A percentile compares a stretch with the other conserved stretches of the same genome.
These are phyloP conservation scores for Cladosporium halotolerans DNA, from an alignment of 2,329 filamentous ascomycete genomes.

Conservation along the genomic window DNA sequence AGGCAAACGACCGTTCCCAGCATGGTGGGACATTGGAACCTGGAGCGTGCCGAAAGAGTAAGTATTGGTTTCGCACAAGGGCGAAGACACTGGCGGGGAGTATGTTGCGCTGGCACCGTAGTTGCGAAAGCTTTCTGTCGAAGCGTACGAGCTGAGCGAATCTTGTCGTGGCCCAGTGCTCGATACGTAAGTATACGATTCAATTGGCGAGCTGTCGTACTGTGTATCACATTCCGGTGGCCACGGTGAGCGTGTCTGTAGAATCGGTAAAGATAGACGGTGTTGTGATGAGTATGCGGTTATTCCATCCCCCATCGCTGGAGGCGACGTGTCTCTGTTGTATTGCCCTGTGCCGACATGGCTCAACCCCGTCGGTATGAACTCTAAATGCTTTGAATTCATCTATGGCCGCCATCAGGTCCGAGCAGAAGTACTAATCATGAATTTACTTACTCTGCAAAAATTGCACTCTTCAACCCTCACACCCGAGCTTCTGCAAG, in stretches of 20 bases:
- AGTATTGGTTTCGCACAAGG: constrained; percentile 18
- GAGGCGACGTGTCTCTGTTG: constrained; percentile 4
- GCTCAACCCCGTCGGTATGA: background rate
- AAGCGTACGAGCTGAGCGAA: constrained; percentile 21
- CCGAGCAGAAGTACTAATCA: background rate
- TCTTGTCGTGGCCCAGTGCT: constrained; percentile 21
- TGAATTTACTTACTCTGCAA: constrained; percentile 56
- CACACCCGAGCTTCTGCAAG: constrained; percentile 69
- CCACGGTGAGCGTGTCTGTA: constrained; percentile 23
- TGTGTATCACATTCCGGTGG: constrained; percentile 21
- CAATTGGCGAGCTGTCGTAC: constrained; percentile 25
- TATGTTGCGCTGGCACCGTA: constrained; percentile 21
- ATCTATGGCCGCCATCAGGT: background rate
- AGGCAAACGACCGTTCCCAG: constrained; percentile 19
- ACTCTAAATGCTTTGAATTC: constrained; percentile 1
- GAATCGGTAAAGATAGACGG: constrained; percentile 21
- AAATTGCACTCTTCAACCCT: constrained; percentile 64
- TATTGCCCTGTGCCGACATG: background rate
- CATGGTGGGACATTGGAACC: constrained; percentile 16
- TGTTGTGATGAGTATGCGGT: constrained; percentile 5
- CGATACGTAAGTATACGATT: constrained; percentile 25
- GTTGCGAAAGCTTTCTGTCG: constrained; percentile 22
- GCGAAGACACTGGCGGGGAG: constrained; percentile 20
- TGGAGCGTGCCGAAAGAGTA: constrained; percentile 27
- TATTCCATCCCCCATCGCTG: constrained; percentile 4